Evolutionary conservation across 139 green algal genomes (phyloP), one percentile per base, ranked within the genome.

Genomic region (Volvox reticuliferus): DNA sequence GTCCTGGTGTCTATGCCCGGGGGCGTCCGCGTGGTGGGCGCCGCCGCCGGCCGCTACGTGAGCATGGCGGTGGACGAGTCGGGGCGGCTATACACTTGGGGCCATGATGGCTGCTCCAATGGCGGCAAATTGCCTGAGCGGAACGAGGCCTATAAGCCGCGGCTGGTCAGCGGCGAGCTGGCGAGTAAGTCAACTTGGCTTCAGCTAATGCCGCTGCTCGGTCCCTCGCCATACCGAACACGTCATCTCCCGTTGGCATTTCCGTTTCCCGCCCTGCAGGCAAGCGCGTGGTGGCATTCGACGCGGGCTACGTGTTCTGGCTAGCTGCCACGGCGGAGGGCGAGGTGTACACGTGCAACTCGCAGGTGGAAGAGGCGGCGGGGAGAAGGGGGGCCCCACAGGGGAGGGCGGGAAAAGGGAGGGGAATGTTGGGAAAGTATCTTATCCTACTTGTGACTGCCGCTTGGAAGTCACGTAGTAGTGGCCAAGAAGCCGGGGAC

Each of bases 241-340:
- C 65, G 65, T 12, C 65, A 30, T 24, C 65, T 73, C 24, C 6
- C 65, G 6, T 12, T 28, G 2, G 21, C 21, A 12, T 28, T 12
- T 73, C 65, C 9, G 6, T 73, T 73, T 28, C 79, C 37, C 13
- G 22, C 93, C 94, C 19, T 88, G 16, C 86, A 90, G 86, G 89
- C 67, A 82, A 92, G 84, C 82, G 87, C 0, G 94, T 96, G 36
- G 91, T 93, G 2, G 91, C 88, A 0, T 94, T 95, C 86, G 92
- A 95, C 86, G 76, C 91, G 91, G 95, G 95, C 28, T 96, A 95
- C 89, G 89, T 88, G 30, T 93, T 95, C 67, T 96, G 94, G 94
- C 76, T 95, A 2, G 93, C 93, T 50, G 91, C 92, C 63, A 96
- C 93, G 2, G 71, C 69, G 2, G 79, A 91, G 26, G 95, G 95